Evolutionary conservation across 2,329 filamentous ascomycete genomes (phyloP).

Genomic region (Aspergillus niger): DNA sequence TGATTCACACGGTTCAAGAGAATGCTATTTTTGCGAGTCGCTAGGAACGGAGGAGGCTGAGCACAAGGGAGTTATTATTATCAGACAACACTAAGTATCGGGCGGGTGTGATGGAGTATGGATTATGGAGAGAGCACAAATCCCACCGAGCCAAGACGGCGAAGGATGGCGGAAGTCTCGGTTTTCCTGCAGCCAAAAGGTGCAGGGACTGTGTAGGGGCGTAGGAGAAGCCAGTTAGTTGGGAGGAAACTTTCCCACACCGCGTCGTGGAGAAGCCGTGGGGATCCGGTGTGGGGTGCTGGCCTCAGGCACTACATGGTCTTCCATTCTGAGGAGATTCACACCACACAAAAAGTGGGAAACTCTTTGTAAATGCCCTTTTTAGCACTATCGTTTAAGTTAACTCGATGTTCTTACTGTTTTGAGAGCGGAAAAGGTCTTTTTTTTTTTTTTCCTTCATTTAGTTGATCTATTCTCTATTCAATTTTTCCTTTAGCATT

Average conservation of each 20-base stretch:
- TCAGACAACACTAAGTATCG: background rate
- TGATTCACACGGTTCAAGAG: background rate
- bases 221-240: background rate
- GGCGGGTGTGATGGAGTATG: no score
- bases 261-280: constrained; percentile 2
- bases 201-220: background rate
- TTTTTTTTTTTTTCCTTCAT: background rate
- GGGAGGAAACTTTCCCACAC: constrained; percentile 1
- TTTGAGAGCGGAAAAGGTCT: background rate
- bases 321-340: background rate
- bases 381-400: background rate
- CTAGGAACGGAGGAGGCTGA: background rate
- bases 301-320: background rate
- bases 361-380: background rate
- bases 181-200: background rate
- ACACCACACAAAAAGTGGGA: background rate
- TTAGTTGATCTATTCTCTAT: background rate
- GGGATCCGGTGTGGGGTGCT: constrained; percentile 9
- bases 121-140: background rate
- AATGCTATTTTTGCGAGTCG: background rate
- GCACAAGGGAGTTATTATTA: background rate
- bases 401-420: no score
- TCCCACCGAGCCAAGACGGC: constrained; percentile 2
- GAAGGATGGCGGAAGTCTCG: background rate
- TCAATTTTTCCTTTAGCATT: background rate